Conservation (phyloP, 768 basidiomycete genomes). For the Trametes gibbosa region DNA sequence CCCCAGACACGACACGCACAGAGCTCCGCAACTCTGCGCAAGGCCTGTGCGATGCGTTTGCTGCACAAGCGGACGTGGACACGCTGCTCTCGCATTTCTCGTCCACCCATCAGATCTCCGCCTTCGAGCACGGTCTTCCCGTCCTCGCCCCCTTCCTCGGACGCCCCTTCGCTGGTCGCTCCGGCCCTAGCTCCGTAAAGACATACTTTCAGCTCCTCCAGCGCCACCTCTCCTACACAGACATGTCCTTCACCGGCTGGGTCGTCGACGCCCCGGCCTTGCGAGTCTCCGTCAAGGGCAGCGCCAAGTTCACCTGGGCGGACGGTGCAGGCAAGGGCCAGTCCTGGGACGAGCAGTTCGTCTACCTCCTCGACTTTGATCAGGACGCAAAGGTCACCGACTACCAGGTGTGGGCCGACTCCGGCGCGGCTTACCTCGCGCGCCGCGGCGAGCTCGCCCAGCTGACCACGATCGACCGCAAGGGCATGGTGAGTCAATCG, state of each 20-base stretch:
- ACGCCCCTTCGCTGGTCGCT: conserved; percentile 42
- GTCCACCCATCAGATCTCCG: conserved; percentile 39
- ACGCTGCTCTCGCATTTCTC: conserved; percentile 52
- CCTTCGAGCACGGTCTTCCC: conserved; percentile 54
- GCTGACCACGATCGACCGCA: background rate
- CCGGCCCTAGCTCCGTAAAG: conserved; percentile 35
- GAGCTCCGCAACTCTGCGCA: conserved; percentile 44
- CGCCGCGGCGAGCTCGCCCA: conserved; percentile 42
- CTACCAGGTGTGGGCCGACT: conserved; percentile 71
- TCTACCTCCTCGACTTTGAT: conserved; percentile 61
- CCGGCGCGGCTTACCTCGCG: conserved; percentile 61
- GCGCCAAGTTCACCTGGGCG: conserved; percentile 54
- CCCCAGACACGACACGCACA: conserved; percentile 23
- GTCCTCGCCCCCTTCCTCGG: conserved; percentile 62
- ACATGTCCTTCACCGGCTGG: conserved; percentile 54
- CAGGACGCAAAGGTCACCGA: conserved; percentile 50
- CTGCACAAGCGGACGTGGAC: conserved; percentile 41
- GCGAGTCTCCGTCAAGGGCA: conserved; percentile 55
- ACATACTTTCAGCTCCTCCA: conserved; percentile 50
- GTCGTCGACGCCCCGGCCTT: conserved; percentile 48
- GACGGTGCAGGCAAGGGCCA: conserved; percentile 39
- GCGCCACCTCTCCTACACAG: conserved; percentile 45
- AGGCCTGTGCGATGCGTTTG: conserved; percentile 52
- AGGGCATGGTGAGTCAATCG: conserved; percentile 10
- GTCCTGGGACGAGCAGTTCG: conserved; percentile 61